A percentile compares a stretch with the other conserved stretches of the same genome.
These are phyloP conservation scores for Gossypium bickii DNA, from an alignment of 345 rosid species.

Conservation along the genomic window DNA sequence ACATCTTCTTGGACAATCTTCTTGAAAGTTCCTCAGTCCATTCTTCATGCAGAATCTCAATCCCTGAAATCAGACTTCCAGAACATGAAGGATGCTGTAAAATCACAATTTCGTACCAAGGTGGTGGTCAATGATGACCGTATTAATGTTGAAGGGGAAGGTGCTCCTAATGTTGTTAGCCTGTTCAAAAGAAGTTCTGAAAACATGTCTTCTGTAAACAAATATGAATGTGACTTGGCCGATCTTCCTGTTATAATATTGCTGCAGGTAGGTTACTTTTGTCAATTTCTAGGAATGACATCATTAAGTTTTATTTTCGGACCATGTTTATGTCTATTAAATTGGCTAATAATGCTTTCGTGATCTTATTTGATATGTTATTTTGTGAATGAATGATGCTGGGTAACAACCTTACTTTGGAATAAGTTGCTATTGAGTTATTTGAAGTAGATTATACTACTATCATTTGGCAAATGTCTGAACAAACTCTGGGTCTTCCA, in stretches of 20 bases:
- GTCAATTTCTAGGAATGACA: not conserved
- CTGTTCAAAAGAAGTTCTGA: slow-evolving; percentile 64
- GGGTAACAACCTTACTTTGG: not conserved
- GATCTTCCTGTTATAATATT: slow-evolving; percentile 75
- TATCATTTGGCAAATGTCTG: not conserved
- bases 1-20: slow-evolving; percentile 89
- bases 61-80: slow-evolving; percentile 31
- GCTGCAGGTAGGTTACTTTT: slow-evolving; percentile 63
- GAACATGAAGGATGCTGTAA: slow-evolving; percentile 36
- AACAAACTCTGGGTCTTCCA: not conserved
- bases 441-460: not conserved
- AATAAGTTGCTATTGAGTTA: not conserved
- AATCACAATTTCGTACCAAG: slow-evolving; percentile 76
- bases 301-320: not conserved
- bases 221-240: slow-evolving; percentile 70
- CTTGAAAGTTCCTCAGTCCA: slow-evolving; percentile 72
- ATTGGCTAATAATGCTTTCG: not conserved
- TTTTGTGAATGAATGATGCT: not conserved
- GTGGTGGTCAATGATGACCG: slow-evolving; percentile 70
- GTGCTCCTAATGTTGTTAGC: slow-evolving; percentile 80
- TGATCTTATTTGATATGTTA: not conserved
- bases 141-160: slow-evolving; percentile 81
- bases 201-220: slow-evolving; percentile 58
- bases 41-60: slow-evolving; percentile 47
- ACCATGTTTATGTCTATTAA: not conserved